Evolutionary conservation across 179 eudicot genomes (phyloP), one percentile per base, ranked within the genome.

Genomic region (Pouteria campechiana): DNA sequence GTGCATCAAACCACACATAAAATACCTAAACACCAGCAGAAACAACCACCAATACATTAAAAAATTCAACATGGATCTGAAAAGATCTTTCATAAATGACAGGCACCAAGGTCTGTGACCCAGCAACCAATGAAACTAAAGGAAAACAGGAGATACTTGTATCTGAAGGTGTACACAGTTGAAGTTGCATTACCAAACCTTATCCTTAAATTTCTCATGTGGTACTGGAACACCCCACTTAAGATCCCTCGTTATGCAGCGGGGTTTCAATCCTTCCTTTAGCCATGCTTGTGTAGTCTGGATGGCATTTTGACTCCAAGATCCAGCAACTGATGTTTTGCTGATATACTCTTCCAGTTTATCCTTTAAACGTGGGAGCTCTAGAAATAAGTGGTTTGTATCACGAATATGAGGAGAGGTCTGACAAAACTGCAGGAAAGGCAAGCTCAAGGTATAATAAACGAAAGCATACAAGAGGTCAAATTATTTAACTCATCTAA

Each of bases 201-300:
- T 90, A 54, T 81, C 98, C 60, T 69, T 72, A 41, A 49, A 90
- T 35, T 55, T 73, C 55, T 90, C 95, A 60, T 69, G 95, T 32
- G 98, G 98, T 23, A 90, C 98, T 46, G 94, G 87, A 36, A 90
- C 98, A 15, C 95, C 98, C 98, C 98, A 90, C 54, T 90, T 90
- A 58, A 90, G 73, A 70, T 90, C 98, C 50, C 98, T 76, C 17
- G 98, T 90, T 45, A 90, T 90, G 45, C 98, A 86, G 30, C 94
- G 73, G 31, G 60, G 73, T 47, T 60, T 70, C 51, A 90, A 45
- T 51, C 95, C 98, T 64, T 86, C 95, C 73, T 70, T 85, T 17
- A 90, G 72, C 98, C 98, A 90, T 32, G 80, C 83, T 61, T 74
- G 48, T 44, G 98, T 90, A 47, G 78, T 55, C 43, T 90, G 98